Evolutionary conservation across 257 asterid genomes (phyloP).

Genomic region (Dorcoceras hygrometricum): DNA sequence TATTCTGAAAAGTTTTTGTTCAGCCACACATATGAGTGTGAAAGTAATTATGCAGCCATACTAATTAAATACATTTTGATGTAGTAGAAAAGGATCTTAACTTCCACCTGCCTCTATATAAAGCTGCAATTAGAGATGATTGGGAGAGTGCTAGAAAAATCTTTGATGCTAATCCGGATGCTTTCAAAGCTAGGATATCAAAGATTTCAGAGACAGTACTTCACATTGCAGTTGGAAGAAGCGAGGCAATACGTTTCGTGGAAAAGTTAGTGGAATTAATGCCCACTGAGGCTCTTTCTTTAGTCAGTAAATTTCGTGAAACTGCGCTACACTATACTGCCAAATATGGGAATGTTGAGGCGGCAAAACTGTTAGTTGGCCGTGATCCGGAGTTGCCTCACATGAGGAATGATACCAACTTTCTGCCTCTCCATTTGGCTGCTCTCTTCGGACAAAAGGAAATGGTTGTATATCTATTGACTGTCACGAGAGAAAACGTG

Average conservation of each 20-base stretch:
- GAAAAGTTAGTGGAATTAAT: constrained; percentile 29
- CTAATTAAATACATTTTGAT: constrained; percentile 1
- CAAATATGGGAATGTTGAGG: constrained; percentile 33
- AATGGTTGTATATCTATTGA: constrained; percentile 28
- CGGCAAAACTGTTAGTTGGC: constrained; percentile 32
- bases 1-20: background rate
- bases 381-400: constrained; percentile 29
- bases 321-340: constrained; percentile 42
- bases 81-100: constrained; percentile 26
- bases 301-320: constrained; percentile 26
- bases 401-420: constrained; percentile 23
- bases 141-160: constrained; percentile 33
- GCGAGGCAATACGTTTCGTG: constrained; percentile 26
- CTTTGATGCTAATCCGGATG: constrained; percentile 32
- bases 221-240: constrained; percentile 34
- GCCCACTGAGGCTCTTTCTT: constrained; percentile 24
- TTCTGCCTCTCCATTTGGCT: constrained; percentile 40
- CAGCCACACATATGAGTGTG: background rate
- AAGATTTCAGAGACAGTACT: constrained; percentile 32
- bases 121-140: constrained; percentile 35
- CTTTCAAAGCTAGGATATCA: constrained; percentile 23
- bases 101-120: constrained; percentile 33
- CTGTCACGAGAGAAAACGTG: constrained; percentile 27
- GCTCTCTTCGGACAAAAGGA: constrained; percentile 37
- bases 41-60: background rate